Evolutionary conservation across 345 rosid species (phyloP).

Genomic region (Salix arbutifolia): DNA sequence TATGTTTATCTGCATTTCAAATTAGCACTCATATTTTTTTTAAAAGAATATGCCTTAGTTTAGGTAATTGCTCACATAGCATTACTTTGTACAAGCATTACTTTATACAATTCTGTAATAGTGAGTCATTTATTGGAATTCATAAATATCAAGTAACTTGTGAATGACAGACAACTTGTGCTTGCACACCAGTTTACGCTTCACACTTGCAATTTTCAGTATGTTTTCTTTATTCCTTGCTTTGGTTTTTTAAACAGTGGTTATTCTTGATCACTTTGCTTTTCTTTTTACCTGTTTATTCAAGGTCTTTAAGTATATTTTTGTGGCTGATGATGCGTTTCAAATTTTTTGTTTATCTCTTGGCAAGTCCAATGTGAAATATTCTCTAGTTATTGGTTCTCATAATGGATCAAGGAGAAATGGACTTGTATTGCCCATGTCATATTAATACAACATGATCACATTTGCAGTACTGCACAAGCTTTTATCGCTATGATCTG

Average conservation of each 20-base stretch:
- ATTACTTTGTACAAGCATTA: neutral
- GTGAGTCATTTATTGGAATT: neutral
- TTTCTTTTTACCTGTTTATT: neutral
- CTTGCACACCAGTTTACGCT: no score
- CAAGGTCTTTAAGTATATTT: neutral
- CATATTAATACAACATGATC: neutral
- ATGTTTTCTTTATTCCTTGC: neutral
- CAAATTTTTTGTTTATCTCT: neutral
- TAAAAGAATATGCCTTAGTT: neutral
- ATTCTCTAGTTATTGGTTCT: neutral
- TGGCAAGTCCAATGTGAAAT: neutral
- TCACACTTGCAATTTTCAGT: neutral
- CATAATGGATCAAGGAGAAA: neutral
- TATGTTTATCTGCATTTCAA: slow-evolving; percentile 5
- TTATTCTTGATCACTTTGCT: neutral
- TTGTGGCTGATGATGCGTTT: slow-evolving; percentile 3
- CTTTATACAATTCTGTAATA: neutral
- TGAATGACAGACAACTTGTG: neutral
- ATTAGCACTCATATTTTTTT: neutral
- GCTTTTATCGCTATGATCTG: neutral
- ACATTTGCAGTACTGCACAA: neutral
- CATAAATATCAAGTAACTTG: neutral
- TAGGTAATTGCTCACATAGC: neutral
- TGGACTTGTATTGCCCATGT: neutral
- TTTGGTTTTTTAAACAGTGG: neutral